Evolutionary conservation across 2,329 filamentous ascomycete species (phyloP), one percentile per base, ranked within the genome.

Genomic region (Fusarium sp.): DNA sequence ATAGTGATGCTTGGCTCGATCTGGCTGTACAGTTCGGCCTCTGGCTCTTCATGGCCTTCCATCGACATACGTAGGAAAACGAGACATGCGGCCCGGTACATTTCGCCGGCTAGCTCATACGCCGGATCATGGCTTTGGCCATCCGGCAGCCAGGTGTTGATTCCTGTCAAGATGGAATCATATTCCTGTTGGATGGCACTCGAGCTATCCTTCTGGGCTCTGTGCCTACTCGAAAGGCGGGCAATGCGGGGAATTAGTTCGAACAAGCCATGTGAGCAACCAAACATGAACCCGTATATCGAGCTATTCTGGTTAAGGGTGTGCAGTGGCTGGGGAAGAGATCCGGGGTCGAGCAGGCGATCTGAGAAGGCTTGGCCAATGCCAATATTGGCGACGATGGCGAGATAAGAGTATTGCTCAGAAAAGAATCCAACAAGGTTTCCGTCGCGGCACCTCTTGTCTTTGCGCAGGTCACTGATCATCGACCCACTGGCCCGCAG

Each of bases 341-440:
- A 42, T 8, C 16, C 31, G 5, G 35, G 42, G n/a, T 66, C 55
- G 14, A 66, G 12, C 7, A 42, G 35, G 12, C 14, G 40, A 35
- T 66, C 35, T 14, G 42, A 24, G 9, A 22, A 24, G 9, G 27
- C 20, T 9, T 29, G 44, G 11, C 27, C 46, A 10, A 66, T 58
- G 22, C 63, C 44, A n/a, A 49, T 55, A n/a, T 66, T 66, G 56
- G 63, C 44, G 4, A 62, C 56, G 31, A 66, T 61, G 8, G 20
- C 64, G 16, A 66, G 57, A 36, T 61, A 62, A 12, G 36, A 60
- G 36, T 62, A 62, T 27, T 66, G 64, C 20, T 66, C 64, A 12
- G 31, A 27, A 14, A 66, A 60, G 38, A 66, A 66, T 10, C 64
- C 64, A 1, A 61, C 5, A 10, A 49, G 14, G n/a, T 38, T 42